These are phyloP conservation scores for Spinacia oleracea DNA, from an alignment of 179 eudicot species.

Conservation along the genomic window DNA sequence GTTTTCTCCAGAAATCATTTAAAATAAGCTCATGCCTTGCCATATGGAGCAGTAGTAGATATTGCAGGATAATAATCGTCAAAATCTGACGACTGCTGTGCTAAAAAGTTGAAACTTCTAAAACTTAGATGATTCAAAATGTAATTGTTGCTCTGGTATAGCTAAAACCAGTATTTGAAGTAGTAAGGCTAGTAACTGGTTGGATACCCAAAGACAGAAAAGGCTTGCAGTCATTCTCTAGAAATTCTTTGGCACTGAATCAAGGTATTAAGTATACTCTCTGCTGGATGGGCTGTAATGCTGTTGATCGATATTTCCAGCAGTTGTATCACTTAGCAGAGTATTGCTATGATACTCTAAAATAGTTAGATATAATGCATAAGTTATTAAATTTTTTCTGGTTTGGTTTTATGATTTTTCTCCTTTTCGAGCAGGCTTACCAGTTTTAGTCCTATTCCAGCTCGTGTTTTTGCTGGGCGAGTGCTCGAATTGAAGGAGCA, in stretches of 20 bases:
- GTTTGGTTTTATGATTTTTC: slow-evolving; percentile 1
- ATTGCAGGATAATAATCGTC: neutral
- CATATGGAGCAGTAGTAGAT: neutral
- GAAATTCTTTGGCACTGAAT: too few species aligned
- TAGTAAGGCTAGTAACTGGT: neutral
- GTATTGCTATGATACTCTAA: neutral
- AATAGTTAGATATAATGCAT: neutral
- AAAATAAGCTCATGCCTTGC: neutral
- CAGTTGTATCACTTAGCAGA: neutral
- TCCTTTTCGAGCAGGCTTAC: slow-evolving; percentile 41
- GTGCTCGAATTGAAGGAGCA: slow-evolving; percentile 72
- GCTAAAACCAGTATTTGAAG: neutral
- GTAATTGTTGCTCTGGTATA: neutral
- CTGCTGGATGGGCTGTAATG: neutral
- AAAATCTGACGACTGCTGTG: neutral
- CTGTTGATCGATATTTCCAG: neutral
- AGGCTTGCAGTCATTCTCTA: too few species aligned
- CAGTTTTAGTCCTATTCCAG: slow-evolving; percentile 63
- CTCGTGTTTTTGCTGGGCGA: slow-evolving; percentile 61
- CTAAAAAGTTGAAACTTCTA: neutral
- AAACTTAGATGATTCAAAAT: neutral
- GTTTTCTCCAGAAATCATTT: neutral
- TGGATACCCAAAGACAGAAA: too few species aligned
- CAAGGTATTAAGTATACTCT: too few species aligned
- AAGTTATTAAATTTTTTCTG: neutral